phyloP scores from a whole-genome alignment of 371 early-diverging fungal species.

The Actinomortierella wolfii region DNA sequence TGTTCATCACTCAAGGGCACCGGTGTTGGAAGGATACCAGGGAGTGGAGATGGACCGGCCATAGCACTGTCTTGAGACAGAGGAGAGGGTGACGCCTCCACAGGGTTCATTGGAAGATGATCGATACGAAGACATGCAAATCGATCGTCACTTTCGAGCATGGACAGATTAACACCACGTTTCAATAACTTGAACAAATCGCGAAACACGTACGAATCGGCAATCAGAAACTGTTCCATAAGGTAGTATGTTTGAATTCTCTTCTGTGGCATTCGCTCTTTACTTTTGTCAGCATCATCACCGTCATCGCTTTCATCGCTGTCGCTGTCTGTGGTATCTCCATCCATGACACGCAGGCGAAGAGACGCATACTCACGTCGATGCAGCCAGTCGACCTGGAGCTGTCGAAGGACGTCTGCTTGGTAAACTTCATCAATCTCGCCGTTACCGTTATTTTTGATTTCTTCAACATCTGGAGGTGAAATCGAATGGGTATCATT shows the following conservation, averaged over 20 bases:
- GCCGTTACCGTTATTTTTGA: neutral
- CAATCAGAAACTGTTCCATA: slow-evolving; percentile 26
- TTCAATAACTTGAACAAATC: slow-evolving; percentile 6
- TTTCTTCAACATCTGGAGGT: too few species aligned
- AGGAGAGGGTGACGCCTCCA: neutral
- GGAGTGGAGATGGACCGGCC: neutral
- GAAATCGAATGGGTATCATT: neutral
- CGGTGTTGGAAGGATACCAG: neutral
- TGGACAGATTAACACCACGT: neutral
- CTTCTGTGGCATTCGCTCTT: neutral
- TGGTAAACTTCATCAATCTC: slow-evolving; percentile 3
- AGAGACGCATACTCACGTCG: slow-evolving; percentile 16
- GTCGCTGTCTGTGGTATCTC: neutral
- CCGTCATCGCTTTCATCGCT: neutral
- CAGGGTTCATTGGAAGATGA: neutral
- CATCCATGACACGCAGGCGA: slow-evolving; percentile 6
- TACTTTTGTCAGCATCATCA: neutral
- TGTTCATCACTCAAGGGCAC: neutral
- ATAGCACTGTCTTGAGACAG: neutral
- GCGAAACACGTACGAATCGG: slow-evolving; percentile 19
- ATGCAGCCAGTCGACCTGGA: slow-evolving; percentile 12
- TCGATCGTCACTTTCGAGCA: neutral
- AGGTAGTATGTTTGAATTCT: neutral
- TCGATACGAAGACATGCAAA: neutral
- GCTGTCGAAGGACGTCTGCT: slow-evolving; percentile 13